Conservation (phyloP, 169 alveolate species). For the Plasmodium vivax region DNA sequence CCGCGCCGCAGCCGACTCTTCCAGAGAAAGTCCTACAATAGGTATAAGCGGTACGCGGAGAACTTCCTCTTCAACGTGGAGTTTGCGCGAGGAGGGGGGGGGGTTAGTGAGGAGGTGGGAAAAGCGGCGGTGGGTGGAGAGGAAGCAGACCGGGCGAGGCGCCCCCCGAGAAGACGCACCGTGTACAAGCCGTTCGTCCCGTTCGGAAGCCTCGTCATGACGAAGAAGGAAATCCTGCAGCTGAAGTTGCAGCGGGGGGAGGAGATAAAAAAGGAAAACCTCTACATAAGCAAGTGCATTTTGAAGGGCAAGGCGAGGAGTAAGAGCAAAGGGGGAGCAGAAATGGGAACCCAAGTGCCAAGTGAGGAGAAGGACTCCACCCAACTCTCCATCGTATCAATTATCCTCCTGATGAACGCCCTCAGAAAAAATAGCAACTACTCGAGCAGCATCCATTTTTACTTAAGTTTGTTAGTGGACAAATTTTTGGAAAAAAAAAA, state of each 20-base stretch:
- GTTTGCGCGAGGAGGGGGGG: neutral
- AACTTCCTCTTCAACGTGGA: constrained; percentile 16
- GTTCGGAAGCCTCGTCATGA: constrained; percentile 63
- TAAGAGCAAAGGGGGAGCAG: neutral
- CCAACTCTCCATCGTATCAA: constrained; percentile 11
- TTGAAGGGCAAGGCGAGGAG: constrained; percentile 17
- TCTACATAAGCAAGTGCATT: constrained; percentile 34
- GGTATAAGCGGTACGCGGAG: constrained; percentile 59
- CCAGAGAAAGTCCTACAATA: constrained; percentile 41
- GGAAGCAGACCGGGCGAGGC: too few species aligned
- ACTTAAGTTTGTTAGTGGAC: constrained; percentile 40
- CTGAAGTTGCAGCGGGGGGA: neutral
- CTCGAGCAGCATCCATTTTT: constrained; percentile 18
- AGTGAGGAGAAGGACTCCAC: neutral
- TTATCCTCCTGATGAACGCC: neutral
- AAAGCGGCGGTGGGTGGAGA: too few species aligned
- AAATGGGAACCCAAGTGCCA: too few species aligned
- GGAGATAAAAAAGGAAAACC: constrained; percentile 24
- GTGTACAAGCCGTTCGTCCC: constrained; percentile 67
- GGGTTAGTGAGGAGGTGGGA: neutral
- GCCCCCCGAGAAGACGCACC: neutral
- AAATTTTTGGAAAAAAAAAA: constrained; percentile 69
- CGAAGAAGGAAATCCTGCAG: constrained; percentile 21
- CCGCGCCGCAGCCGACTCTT: neutral
- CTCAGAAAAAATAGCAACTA: constrained; percentile 35